Percentiles rank a stretch among this genome's conserved stretches.
These are phyloP conservation scores for Geotrichum fermentans DNA, from an alignment of 1,139 yeast species.

Conservation along the genomic window DNA sequence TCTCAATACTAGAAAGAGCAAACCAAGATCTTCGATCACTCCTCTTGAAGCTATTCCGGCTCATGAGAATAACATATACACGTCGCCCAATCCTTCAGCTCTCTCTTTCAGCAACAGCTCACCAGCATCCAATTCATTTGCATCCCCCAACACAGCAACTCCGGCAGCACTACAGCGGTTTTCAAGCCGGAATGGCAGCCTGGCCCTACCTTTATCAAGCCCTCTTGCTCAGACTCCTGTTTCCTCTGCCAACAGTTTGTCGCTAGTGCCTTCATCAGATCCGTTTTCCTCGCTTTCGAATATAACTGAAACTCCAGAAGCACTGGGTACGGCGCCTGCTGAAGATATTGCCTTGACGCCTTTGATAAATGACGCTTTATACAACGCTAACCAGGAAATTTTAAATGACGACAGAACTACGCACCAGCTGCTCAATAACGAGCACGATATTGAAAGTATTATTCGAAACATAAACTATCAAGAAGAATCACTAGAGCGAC, in stretches of 20 bases:
- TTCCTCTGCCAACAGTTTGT: not conserved
- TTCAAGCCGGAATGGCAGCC: not conserved
- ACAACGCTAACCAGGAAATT: constrained; percentile 10
- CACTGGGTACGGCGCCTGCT: not conserved
- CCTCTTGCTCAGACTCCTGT: not conserved
- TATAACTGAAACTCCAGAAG: not conserved
- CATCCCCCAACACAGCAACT: not conserved
- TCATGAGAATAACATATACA: constrained; percentile 11
- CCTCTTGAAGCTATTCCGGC: not conserved
- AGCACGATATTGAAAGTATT: constrained; percentile 17
- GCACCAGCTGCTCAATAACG: constrained; percentile 22
- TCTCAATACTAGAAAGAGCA: not conserved
- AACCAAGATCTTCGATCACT: not conserved
- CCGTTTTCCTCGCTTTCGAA: not conserved
- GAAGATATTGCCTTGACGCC: constrained; percentile 3
- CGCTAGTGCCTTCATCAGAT: not conserved
- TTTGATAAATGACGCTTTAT: constrained; percentile 15
- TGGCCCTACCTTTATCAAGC: not conserved
- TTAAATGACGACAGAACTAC: constrained; percentile 12
- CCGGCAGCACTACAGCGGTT: constrained; percentile 14
- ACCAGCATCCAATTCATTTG: not conserved
- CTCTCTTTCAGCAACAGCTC: not conserved
- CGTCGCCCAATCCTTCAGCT: constrained; percentile 15
- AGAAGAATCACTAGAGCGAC: constrained; percentile 34
- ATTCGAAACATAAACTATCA: constrained; percentile 29